Evolutionary conservation across 768 basidiomycete genomes (phyloP).

Genomic region (Termitomyces sp.): DNA sequence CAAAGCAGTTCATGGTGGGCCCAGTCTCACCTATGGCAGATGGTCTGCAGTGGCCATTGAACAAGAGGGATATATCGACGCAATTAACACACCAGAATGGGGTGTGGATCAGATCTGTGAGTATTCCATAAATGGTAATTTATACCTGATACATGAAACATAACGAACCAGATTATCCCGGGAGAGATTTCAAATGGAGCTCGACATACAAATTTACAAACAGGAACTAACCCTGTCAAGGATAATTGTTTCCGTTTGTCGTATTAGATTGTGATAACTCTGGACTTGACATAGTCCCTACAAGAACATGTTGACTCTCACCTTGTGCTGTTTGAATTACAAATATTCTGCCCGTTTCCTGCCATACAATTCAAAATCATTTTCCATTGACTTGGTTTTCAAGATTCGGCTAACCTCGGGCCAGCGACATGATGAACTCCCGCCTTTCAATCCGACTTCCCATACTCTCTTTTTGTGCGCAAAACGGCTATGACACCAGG

Average conservation of each 20-base stretch:
- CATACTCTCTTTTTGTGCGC: not conserved
- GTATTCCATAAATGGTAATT: too few species aligned
- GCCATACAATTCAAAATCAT: not conserved
- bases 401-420: not conserved
- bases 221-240: not conserved
- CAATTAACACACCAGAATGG: slow-evolving; percentile 56
- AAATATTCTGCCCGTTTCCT: not conserved
- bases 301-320: not conserved
- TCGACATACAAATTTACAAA: slow-evolving; percentile 41
- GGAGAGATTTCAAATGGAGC: slow-evolving; percentile 40
- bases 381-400: not conserved
- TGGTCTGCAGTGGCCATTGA: slow-evolving; percentile 49
- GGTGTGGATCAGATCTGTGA: slow-evolving; percentile 48
- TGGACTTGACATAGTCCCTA: not conserved
- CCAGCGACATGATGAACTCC: not conserved
- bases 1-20: slow-evolving; percentile 47
- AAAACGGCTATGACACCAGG: too few species aligned
- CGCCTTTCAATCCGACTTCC: not conserved
- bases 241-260: not conserved
- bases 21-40: slow-evolving; percentile 33
- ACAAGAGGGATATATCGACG: slow-evolving; percentile 50
- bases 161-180: slow-evolving; percentile 32
- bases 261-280: too few species aligned
- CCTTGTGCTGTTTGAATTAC: not conserved
- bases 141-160: too few species aligned